Percentiles rank a stretch among this genome's conserved stretches.
These are phyloP conservation scores for Fusarium chaquense DNA, from an alignment of 2,329 filamentous ascomycete genomes.

Conservation along the genomic window DNA sequence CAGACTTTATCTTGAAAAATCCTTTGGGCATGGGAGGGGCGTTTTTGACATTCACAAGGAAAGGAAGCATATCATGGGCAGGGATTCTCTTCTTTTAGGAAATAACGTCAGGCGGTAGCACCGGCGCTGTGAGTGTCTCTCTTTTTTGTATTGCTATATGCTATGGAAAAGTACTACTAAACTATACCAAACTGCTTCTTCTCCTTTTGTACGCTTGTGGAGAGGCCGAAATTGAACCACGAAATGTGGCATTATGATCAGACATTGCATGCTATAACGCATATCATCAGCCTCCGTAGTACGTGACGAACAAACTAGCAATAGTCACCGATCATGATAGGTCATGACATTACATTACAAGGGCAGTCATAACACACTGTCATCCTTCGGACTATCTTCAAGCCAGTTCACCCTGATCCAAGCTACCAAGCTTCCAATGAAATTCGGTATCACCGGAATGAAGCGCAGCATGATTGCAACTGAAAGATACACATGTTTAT, in stretches of 20 bases:
- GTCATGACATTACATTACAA: no score
- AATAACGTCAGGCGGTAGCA: slow-evolving; percentile 12
- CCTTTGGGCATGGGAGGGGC: slow-evolving; percentile 42
- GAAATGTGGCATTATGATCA: not conserved
- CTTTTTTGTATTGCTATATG: not conserved
- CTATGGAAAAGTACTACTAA: slow-evolving; percentile 22
- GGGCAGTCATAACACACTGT: no score
- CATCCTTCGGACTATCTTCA: no score
- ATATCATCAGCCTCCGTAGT: no score
- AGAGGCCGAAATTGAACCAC: slow-evolving; percentile 20
- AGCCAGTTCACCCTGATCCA: no score
- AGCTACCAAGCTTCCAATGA: no score
- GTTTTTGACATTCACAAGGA: slow-evolving; percentile 29
- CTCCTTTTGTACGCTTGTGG: not conserved
- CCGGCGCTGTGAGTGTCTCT: slow-evolving; percentile 21
- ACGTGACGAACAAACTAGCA: no score
- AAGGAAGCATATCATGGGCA: slow-evolving; percentile 25
- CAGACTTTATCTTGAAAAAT: slow-evolving; percentile 10
- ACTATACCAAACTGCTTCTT: slow-evolving; percentile 21
- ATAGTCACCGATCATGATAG: no score
- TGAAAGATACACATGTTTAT: not conserved
- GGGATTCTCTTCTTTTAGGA: slow-evolving; percentile 3
- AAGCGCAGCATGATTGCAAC: no score
- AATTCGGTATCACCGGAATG: no score
- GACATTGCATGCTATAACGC: not conserved